These are phyloP conservation scores for Endoconidiophora laricicola DNA, from an alignment of 2,329 filamentous ascomycete species.

Conservation along the genomic window DNA sequence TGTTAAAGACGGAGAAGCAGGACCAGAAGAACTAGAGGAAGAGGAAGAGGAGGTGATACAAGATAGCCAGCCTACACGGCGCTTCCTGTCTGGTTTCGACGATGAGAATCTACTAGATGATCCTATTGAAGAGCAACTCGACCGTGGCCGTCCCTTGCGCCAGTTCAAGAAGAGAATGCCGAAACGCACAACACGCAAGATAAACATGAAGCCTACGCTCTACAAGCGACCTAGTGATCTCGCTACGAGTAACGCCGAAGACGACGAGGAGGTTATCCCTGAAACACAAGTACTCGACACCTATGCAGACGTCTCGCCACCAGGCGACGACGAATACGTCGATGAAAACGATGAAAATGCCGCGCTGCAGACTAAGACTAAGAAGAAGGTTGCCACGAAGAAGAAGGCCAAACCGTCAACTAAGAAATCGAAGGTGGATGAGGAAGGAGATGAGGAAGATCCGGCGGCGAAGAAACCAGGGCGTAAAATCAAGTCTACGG, in stretches of 20 bases:
- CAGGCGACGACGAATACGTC: slow-evolving; percentile 20
- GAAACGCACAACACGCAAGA: slow-evolving; percentile 57
- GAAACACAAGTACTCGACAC: slow-evolving; percentile 21
- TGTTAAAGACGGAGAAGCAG: slow-evolving; percentile 11
- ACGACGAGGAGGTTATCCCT: slow-evolving; percentile 24
- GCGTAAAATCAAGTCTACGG: slow-evolving; percentile 39
- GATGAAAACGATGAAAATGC: slow-evolving; percentile 13
- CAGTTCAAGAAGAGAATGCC: slow-evolving; percentile 71
- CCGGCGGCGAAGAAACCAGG: slow-evolving; percentile 26
- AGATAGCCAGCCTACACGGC: slow-evolving; percentile 27
- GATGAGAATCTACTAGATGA: slow-evolving; percentile 42
- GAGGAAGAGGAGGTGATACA: slow-evolving; percentile 19
- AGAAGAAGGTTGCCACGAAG: slow-evolving; percentile 17
- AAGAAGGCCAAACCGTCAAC: neutral
- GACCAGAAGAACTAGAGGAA: slow-evolving; percentile 13
- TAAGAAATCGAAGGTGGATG: neutral
- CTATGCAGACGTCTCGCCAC: neutral
- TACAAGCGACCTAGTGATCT: slow-evolving; percentile 28
- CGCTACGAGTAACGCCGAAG: slow-evolving; percentile 18
- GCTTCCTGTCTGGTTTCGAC: slow-evolving; percentile 44
- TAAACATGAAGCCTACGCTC: slow-evolving; percentile 43
- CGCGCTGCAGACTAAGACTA: slow-evolving; percentile 13
- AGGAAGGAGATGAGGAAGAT: slow-evolving; percentile 17
- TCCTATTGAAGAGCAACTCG: slow-evolving; percentile 32
- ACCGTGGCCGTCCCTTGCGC: slow-evolving; percentile 41